phyloP scores from a whole-genome alignment of 202 grass and related monocot genomes.

The Brachypodium distachyon region DNA sequence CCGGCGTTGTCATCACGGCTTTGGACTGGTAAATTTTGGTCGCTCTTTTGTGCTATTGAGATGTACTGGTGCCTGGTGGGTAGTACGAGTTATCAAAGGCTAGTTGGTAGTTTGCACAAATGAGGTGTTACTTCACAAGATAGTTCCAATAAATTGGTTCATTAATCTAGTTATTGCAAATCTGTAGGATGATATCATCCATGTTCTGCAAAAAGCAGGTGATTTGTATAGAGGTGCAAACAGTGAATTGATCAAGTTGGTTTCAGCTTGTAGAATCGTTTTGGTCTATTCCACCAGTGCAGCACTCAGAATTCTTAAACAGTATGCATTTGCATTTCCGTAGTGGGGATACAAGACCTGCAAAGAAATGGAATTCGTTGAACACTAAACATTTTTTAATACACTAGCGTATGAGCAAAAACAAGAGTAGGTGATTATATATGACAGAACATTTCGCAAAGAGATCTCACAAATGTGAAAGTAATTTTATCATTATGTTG shows the following conservation, averaged over 20 bases:
- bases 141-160: background rate
- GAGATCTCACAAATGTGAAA: background rate
- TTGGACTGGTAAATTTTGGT: constrained; percentile 47
- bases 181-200: background rate
- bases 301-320: background rate
- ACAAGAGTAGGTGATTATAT: background rate
- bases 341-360: too few relatives aligned
- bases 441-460: background rate
- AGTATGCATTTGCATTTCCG: background rate
- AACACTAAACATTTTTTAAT: too few relatives aligned
- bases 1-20: constrained; percentile 65
- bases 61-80: background rate
- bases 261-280: background rate
- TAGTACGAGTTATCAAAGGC: background rate
- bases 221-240: background rate
- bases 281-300: background rate
- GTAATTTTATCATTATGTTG: background rate
- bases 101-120: too few relatives aligned
- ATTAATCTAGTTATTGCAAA: background rate
- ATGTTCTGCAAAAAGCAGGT: background rate
- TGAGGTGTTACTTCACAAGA: background rate
- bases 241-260: background rate
- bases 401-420: too few relatives aligned
- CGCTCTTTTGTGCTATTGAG: background rate
- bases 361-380: too few relatives aligned